Evolutionary conservation across 805 yeast species (phyloP).

Genomic region (Candida incommunis): DNA sequence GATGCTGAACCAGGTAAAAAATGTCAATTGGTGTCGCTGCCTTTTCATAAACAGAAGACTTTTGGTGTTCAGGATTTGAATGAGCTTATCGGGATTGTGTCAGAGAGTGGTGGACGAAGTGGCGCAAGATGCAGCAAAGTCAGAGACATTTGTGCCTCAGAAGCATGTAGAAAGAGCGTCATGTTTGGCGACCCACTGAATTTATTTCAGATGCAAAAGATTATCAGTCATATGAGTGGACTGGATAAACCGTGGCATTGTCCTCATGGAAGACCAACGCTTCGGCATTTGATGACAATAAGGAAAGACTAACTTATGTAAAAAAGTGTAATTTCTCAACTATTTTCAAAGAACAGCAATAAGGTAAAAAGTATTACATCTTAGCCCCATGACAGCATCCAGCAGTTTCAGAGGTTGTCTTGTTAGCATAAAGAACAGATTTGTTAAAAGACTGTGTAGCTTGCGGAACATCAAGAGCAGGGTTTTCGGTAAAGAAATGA

Average conservation of each 20-base stretch:
- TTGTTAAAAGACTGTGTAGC: slow-evolving; percentile 55
- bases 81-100: slow-evolving; percentile 44
- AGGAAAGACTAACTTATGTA: slow-evolving; percentile 4
- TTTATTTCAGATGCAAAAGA: slow-evolving; percentile 42
- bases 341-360: too few relatives aligned
- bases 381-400: neutral
- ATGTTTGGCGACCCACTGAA: slow-evolving; percentile 79
- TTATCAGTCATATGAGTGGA: slow-evolving; percentile 52
- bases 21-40: slow-evolving; percentile 46
- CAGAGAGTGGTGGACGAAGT: slow-evolving; percentile 47
- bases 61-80: slow-evolving; percentile 55
- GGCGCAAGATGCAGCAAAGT: slow-evolving; percentile 58
- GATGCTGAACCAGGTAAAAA: slow-evolving; percentile 41
- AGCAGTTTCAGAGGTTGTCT: neutral
- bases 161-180: slow-evolving; percentile 86
- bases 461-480: slow-evolving; percentile 66
- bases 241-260: slow-evolving; percentile 87
- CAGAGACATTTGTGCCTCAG: slow-evolving; percentile 76
- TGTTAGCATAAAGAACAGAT: slow-evolving; percentile 22
- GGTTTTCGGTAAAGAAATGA: slow-evolving; percentile 66
- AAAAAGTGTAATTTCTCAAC: too few relatives aligned
- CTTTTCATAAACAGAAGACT: slow-evolving; percentile 53
- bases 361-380: too few relatives aligned
- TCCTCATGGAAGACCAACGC: slow-evolving; percentile 97
- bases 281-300: slow-evolving; percentile 68